These are phyloP conservation scores for Phytopythium sindhum DNA, from an alignment of 352 stramenopile genomes.

Conservation along the genomic window DNA sequence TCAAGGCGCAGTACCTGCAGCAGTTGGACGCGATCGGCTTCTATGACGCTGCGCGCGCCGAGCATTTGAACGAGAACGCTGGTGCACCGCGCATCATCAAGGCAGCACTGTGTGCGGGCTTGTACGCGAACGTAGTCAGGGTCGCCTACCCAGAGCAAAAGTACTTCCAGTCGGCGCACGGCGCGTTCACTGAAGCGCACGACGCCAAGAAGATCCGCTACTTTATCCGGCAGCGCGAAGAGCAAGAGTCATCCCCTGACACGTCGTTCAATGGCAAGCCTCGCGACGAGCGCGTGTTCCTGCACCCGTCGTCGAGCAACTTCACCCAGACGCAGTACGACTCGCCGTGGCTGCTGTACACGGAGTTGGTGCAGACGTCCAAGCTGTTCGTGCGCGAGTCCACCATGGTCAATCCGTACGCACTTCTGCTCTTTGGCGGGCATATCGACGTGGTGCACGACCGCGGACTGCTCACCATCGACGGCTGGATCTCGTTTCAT, in stretches of 20 bases:
- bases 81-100: slow-evolving; percentile 90
- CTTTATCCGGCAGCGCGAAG: slow-evolving; percentile 63
- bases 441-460: slow-evolving; percentile 89
- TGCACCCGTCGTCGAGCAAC: slow-evolving; percentile 94
- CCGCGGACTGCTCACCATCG: slow-evolving; percentile 80
- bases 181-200: slow-evolving; percentile 88
- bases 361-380: slow-evolving; percentile 94
- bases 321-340: slow-evolving; percentile 90
- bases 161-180: slow-evolving; percentile 93
- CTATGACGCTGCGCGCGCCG: slow-evolving; percentile 42
- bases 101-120: slow-evolving; percentile 71
- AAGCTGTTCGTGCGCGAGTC: slow-evolving; percentile 95
- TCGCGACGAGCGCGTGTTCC: slow-evolving; percentile 91
- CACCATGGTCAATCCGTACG: slow-evolving; percentile 96
- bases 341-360: slow-evolving; percentile 96
- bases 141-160: slow-evolving; percentile 91
- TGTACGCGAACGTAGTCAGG: slow-evolving; percentile 80
- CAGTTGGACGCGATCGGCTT: slow-evolving; percentile 78
- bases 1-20: slow-evolving; percentile 85
- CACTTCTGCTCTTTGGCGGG: slow-evolving; percentile 98
- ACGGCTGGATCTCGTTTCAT: slow-evolving; percentile 94
- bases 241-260: neutral
- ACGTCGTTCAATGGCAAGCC: slow-evolving; percentile 12
- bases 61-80: slow-evolving; percentile 59
- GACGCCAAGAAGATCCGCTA: slow-evolving; percentile 94